phyloP scores from a whole-genome alignment of 306 rosid species.

The Lotus japonicus region DNA sequence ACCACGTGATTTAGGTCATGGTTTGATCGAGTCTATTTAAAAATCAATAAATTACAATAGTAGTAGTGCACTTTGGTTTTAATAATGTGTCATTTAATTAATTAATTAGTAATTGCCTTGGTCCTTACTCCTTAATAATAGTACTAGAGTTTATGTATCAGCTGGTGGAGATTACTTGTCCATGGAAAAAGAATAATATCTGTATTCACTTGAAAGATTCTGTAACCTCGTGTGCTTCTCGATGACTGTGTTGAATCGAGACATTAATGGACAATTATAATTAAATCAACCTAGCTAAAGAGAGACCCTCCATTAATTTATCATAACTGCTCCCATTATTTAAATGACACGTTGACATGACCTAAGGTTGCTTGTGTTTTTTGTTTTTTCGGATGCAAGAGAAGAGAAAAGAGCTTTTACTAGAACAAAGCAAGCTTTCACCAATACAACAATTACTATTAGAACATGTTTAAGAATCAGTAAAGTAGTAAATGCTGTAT shows the following conservation, averaged over 20 bases:
- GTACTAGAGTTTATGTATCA: background rate
- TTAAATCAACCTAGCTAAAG: slow-evolving; percentile 5
- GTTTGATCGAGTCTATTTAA: background rate
- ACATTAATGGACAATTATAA: slow-evolving; percentile 16
- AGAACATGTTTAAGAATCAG: background rate
- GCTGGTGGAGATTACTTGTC: slow-evolving; percentile 5
- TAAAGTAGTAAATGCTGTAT: background rate
- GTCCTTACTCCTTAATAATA: background rate
- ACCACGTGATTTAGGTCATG: slow-evolving; percentile 14
- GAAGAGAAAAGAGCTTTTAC: background rate
- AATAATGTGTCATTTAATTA: background rate
- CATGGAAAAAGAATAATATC: background rate
- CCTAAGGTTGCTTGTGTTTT: background rate
- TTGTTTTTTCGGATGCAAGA: no score
- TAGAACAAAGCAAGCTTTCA: no score
- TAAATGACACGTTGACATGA: background rate
- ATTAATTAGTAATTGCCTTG: background rate
- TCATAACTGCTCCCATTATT: slow-evolving; percentile 1
- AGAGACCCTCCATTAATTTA: background rate
- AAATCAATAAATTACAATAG: background rate
- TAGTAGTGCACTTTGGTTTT: slow-evolving; percentile 6
- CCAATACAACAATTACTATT: no score
- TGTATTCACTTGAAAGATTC: slow-evolving; percentile 5
- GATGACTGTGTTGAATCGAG: slow-evolving; percentile 6
- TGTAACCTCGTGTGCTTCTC: background rate